Base-by-base conservation (phyloP, 805 yeast genomes). In the Candida coquimbonensis region DNA sequence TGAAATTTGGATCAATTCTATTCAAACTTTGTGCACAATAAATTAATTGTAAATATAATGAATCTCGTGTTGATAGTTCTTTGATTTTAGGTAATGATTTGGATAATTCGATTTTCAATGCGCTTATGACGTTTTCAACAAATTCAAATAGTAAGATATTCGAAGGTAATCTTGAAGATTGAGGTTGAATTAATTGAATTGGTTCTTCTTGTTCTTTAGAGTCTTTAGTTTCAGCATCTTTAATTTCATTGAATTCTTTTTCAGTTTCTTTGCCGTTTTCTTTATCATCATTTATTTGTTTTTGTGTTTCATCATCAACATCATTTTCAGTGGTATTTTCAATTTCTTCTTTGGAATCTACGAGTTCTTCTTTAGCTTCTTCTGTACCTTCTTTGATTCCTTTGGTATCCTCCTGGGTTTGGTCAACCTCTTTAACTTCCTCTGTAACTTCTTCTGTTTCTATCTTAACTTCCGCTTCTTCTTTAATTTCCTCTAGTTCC, bases 21-120 rank as follows among this genome's bases (percentile, higher is more conserved):
- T 84, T 81, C 43, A 91, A 69, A 34, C 96, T 82, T 59, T 84
- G 88, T n/a, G 96, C 83, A 53, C 96, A 87, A 65, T 90, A 91
- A 1, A 87, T 80, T 35, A 90, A 65, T 64, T 91, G 99, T 32
- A 91, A 66, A 52, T 90, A 76, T 21, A 89, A 67, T 1, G 91
- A 85, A 46, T 84, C 84, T 31, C 72, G 72, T 42, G 66, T 70
- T 9, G 75, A 62, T 13, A 59, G 62, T 13, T 63, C 63, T 17
- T 67, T 71, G 1, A 73, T 47, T n/a, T 64, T 45, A 7, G 62
- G 59, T n/a, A 61, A 60, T 32, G 62, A 68, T 14, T 53, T 59
- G 43, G 39, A 52, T 38, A 57, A 60, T 16, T 63, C 71, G 21
- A 43, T 53, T 39, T 63, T 63, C 31, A 66, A 62, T 40, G 61